Base-by-base conservation (phyloP, 1,139 yeast species). In the Yamadazyma jaroonii region DNA sequence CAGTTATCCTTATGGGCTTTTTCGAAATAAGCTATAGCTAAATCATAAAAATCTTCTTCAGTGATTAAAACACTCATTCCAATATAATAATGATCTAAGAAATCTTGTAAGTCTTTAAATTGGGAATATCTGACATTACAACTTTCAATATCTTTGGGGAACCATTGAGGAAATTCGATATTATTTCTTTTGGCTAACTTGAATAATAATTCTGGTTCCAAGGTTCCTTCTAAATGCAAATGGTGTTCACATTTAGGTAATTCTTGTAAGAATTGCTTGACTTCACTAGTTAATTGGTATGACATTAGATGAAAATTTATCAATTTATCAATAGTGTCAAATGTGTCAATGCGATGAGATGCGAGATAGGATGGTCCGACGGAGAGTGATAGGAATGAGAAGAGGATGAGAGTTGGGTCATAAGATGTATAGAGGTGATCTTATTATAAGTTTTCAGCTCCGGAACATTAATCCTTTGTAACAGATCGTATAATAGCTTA, bases 201-300 rank as follows among this genome's bases (percentile, higher is more conserved):
- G 60, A 84, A 82, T 41, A 85, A 63, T 27, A 84, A 66, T 31
- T 74, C 74, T 9, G 94, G 94, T 47, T 82, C 87, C 40, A 85
- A 60, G 25, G 94, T 84, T 26, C 95, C 95, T 64, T 84, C 94
- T 37, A 84, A 59, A 58, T 84, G 94, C 39, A 84, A 77, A 53
- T 84, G 94, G 54, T 84, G 92, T 57, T 84, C 94, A 66, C 92
- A 84, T 58, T 84, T 84, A 39, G 94, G 92, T 33, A 84, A 64
- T 46, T 81, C 88, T 30, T 60, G 63, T 39, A 84, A 70, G 58
- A 84, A 84, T 35, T 47, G 45, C 21, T 49, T 46, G 47, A 58
- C 48, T 34, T 51, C 53, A 20, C 14, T 27, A 3, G 38, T 35
- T 11, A 38, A 14, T n/a, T 31, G 11, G 20, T 35, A 29, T 10